phyloP scores from a whole-genome alignment of 495 filamentous ascomycete species.

The Daldinia caldariorum region DNA sequence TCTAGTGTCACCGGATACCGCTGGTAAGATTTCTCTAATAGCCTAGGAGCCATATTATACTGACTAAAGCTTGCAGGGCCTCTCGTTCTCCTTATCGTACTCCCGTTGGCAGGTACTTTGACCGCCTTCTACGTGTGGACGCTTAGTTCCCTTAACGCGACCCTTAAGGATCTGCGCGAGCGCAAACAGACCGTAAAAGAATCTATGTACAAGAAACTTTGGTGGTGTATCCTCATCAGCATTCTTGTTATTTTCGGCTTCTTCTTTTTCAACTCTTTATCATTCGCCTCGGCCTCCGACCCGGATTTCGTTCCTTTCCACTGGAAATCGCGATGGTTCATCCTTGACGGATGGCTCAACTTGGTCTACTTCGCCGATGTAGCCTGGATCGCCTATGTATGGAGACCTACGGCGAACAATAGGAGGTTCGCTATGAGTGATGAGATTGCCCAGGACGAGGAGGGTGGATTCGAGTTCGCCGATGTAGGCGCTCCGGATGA shows the following conservation, averaged over 20 bases:
- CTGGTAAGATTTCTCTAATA: constrained; percentile 53
- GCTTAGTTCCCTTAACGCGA: constrained; percentile 90
- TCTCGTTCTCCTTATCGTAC: constrained; percentile 92
- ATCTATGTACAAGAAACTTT: constrained; percentile 97
- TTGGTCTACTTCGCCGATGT: constrained; percentile 95
- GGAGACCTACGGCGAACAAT: constrained; percentile 97
- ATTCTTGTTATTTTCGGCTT: constrained; percentile 97
- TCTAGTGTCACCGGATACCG: constrained; percentile 82
- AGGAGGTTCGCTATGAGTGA: constrained; percentile 98
- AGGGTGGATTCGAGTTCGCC: constrained; percentile 93
- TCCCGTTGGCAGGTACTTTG: constrained; percentile 89
- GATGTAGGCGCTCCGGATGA: constrained; percentile 80
- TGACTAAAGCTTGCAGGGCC: constrained; percentile 65
- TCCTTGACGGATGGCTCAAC: constrained; percentile 97
- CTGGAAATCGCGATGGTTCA: constrained; percentile 97
- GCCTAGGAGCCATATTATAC: constrained; percentile 44
- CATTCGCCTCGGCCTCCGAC: constrained; percentile 81
- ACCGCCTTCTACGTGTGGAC: constrained; percentile 99
- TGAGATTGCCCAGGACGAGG: constrained; percentile 98
- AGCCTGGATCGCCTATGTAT: constrained; percentile 92
- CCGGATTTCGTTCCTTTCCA: constrained; percentile 92
- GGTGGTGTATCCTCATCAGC: constrained; percentile 94
- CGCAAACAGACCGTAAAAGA: constrained; percentile 94
- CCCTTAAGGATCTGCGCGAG: constrained; percentile 93
- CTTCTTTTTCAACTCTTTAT: constrained; percentile 94